Evolutionary conservation across 352 stramenopile genomes (phyloP), one percentile per base, ranked within the genome.

Genomic region (Phytopythium kandeliae): DNA sequence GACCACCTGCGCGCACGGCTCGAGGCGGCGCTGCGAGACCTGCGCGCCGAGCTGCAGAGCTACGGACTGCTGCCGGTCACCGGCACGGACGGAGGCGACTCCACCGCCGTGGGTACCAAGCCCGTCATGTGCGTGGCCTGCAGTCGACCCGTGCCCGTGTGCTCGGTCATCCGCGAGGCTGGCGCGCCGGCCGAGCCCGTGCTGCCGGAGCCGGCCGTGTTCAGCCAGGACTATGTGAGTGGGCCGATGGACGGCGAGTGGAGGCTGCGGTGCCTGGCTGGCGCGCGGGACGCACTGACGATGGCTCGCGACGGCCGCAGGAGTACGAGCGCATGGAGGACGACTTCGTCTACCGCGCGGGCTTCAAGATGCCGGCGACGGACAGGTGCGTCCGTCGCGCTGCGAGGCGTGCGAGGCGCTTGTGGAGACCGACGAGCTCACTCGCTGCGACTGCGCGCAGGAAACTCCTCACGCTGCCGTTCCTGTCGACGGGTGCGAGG

Each of bases 71-170:
- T 51, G 19, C 46, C 46, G 30, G 26, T 25, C 10, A 25, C 44
- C 17, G 56, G 63, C 13, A 37, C 65, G 40, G 56, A 57, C 26
- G 62, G 65, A 44, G 73, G 77, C 43, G 79, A 89, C 36, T 83
- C 80, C 38, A 92, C 83, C 4, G 77, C 83, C 7, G 71, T 92
- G 49, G 80, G 78, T 30, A 90, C 80, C 16, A 91, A 89, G 42
- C 78, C 79, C 0, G 71, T 88, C 24, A 90, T 93, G 78, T 92
- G 80, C 48, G 80, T 93, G 25, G 80, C 80, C 5, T 91, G 82
- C 50, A 91, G 79, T 51, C 76, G 79, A 1, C 82, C 82, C 0
- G 82, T 91, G 15, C 75, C 77, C 0, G 77, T 91, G 22, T 91
- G 77, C 10, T 34, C 37, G 1, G 34, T 73, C 33, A 62, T 91